Evolutionary conservation across 305 asterid genomes (phyloP), one percentile per base, ranked within the genome.

Genomic region (Caryopteris hybrid): DNA sequence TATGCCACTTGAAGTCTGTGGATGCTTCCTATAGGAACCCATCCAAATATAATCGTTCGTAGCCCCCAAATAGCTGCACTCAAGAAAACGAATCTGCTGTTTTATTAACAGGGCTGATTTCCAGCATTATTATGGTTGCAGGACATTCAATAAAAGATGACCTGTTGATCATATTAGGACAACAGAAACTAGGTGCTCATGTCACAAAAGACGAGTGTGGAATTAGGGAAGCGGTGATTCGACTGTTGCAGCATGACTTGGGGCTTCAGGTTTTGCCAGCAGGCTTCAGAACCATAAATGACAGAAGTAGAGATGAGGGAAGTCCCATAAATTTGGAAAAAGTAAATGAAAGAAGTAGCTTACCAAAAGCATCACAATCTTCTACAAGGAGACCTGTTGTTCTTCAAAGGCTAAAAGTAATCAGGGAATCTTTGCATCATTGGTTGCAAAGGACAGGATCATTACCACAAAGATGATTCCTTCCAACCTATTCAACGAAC

Each of bases 301-400:
- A 61, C 62, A 52, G 17, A 29, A 75, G 48, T 41, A 65, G 53
- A 39, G 77, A 69, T 18, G 9, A 33, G 42, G 77, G 69, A 67
- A 18, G 62, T 66, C 59, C n/a, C n/a, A n/a, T 61, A 21, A 58
- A 66, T 27, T 10, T 70, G 71, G 76, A 60, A 54, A 84, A 83
- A 73, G 64, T 42, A 31, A n/a, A 58, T 14, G 76, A 65, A 68
- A 64, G 64, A 53, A 65, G 58, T 59, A 55, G 53, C 55, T 71
- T 72, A 43, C 53, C 61, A 59, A 65, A 69, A 52, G 53, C 81
- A 53, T 61, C 74, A 52, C 72, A 68, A 53, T 80, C 88, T 76
- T 78, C 88, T 48, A 74, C 96, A 11, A 83, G 98, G 76, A 88
- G 96, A 70, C 98, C 98, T 43, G 68, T 76, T 57, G 71, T 79